Percentiles rank a stretch among this genome's conserved stretches.
Evolutionary conservation across 345 rosid species (phyloP).

Genomic region (Nephelium lappaceum): DNA sequence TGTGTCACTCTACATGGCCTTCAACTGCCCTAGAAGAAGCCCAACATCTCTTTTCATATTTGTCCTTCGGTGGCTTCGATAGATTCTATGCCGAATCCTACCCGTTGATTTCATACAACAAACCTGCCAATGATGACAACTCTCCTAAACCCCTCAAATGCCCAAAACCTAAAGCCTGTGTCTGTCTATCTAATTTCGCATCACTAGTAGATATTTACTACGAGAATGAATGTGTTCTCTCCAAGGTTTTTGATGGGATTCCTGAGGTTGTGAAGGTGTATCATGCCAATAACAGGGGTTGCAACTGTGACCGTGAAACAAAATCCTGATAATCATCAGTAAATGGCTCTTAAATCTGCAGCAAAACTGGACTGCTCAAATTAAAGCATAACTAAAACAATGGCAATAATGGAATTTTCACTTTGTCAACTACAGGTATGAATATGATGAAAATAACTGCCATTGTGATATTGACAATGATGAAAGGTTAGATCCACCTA

Average conservation of each 20-base stretch:
- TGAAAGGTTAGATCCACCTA: not conserved
- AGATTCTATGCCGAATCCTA: conserved; percentile 39
- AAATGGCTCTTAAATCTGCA: conserved; percentile 28
- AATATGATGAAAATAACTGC: not conserved
- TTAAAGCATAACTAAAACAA: not conserved
- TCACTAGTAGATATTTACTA: conserved; percentile 39
- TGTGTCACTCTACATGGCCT: conserved; percentile 45
- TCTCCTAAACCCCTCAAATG: not conserved
- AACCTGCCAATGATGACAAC: not conserved
- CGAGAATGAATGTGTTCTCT: conserved; percentile 30
- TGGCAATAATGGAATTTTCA: not conserved
- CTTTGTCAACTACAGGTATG: not conserved
- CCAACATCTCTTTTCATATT: not conserved
- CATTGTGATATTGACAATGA: no score
- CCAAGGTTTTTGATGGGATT: conserved; percentile 29
- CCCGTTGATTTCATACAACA: conserved; percentile 21
- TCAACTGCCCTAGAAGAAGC: conserved; percentile 33
- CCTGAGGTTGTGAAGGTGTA: conserved; percentile 13
- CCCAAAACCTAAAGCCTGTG: not conserved
- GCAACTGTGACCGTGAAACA: not conserved
- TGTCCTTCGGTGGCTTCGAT: conserved; percentile 17
- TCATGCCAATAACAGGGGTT: not conserved
- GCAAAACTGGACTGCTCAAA: conserved; percentile 23
- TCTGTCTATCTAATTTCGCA: conserved; percentile 29
- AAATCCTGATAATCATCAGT: not conserved